Base-by-base conservation (phyloP, 176 grass and related monocot species). In the Otatea glauca region DNA sequence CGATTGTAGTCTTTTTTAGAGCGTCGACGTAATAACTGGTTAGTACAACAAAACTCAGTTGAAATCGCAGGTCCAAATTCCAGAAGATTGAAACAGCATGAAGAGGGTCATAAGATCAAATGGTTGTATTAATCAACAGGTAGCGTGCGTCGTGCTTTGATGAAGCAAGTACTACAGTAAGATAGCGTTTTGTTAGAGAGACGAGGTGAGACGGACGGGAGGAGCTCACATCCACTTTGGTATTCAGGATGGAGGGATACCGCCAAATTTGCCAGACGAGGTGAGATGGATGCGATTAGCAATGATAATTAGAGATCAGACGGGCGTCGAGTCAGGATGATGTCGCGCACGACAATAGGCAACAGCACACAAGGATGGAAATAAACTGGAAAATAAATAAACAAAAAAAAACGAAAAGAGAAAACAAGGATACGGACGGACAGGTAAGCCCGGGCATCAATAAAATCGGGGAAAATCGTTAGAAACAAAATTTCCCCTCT, bases 291-390 rank as follows among this genome's bases (percentile, higher is more conserved):
- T 5, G 39, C 7, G 6, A 7, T 41, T 41, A 41, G 39, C 39
- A 7, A 41, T 7, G 1, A 43, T 2, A 9, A 9, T 43, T 43
- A 56, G 54, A 56, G 18, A 21, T 21, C 9, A 23, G 55, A 59
- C 55, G 8, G 1, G 56, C 56, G 21, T 9, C 42, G 8, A 43
- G 8, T 7, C 42, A 18, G 38, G 58, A 37, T 17, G 50, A 70
- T 86, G 88, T 83, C 65, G 56, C 55, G 78, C 83, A 90, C 83
- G 88, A 90, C 72, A 27, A 29, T 43, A n/a, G 79, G 73, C 75
- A 84, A 51, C 76, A 62, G 82, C 21, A 55, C n/a, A 68, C 18
- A 39, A 27, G 0, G 45, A 76, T 12, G 11, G 12, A 29, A 54
- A 82, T 45, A 41, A 65, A 66, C 44, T 56, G 35, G 24, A 24